Evolutionary conservation across 768 basidiomycete species (phyloP), one percentile per base, ranked within the genome.

Genomic region (Filobasidium wieringae): DNA sequence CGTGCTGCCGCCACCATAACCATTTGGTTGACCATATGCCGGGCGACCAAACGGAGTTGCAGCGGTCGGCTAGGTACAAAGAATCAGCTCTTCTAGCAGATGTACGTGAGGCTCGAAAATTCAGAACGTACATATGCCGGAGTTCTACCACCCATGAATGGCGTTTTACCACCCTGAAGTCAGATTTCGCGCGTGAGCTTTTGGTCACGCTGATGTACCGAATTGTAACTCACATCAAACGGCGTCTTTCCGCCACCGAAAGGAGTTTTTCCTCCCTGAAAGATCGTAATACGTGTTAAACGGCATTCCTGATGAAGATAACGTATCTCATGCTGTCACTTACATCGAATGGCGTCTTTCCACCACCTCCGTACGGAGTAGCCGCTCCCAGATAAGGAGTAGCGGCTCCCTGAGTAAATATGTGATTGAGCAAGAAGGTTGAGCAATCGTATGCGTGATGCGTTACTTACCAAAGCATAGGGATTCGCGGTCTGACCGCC

Each of bases 401-500:
- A 4, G 43, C 43, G 17, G 2, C 47, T 12, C 56, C 56, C 56
- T 57, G n/a, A 22, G 50, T 27, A 26, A 14, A 34, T 17, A 4
- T 26, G 37, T 11, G 7, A 39, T 37, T 4, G 15, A 6, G 14
- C 4, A 9, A 40, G 11, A n/a, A 41, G 53, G 19, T 27, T 22
- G 12, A 26, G 15, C 15, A 14, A 12, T 17, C 36, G 32, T 14
- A 2, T 7, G 36, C 2, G 26, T 15, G 24, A 29, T 39, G 29
- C 17, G 14, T 56, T 8, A 33, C 56, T 40, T 57, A 57, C 56
- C 31, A 64, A 66, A 9, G 76, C 80, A 58, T 80, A 81, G 7
- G 85, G 83, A 55, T 72, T 70, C 14, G 75, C 74, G 22, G 74
- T 75, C 49, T 66, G 60, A 19, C 72, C 74, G 15, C 67, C 34